A percentile compares a stretch with the other conserved stretches of the same genome.
Conservation (phyloP, 1,139 yeast genomes). For the Diutina siamensis region DNA sequence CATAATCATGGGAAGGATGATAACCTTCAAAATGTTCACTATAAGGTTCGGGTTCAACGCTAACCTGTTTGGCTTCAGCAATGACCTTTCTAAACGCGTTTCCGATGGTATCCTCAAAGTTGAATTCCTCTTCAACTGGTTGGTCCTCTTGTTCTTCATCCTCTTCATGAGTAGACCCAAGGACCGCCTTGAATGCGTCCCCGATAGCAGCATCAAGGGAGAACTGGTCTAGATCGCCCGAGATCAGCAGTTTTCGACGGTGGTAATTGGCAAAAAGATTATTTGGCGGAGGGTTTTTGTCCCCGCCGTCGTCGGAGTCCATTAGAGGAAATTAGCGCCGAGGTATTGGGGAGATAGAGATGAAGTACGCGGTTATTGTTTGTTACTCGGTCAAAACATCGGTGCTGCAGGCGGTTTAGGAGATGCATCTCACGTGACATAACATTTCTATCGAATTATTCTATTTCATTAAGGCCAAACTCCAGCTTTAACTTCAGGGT, state of each 20-base stretch:
- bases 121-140: background rate
- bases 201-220: conserved; percentile 21
- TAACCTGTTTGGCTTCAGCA: conserved; percentile 2
- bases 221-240: conserved; percentile 9
- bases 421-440: no score
- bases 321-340: no score
- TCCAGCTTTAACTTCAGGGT: background rate
- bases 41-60: background rate
- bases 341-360: no score
- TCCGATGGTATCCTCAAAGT: conserved; percentile 1
- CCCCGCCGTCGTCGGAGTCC: conserved; percentile 4
- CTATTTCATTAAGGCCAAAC: background rate
- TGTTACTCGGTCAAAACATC: no score
- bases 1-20: background rate
- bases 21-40: background rate
- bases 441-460: background rate
- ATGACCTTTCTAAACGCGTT: background rate
- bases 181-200: conserved; percentile 15
- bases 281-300: background rate
- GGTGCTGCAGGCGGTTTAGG: no score
- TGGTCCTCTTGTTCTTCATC: background rate
- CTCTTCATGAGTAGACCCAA: background rate
- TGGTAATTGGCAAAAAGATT: conserved; percentile 1
- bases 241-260: background rate
- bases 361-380: background rate